phyloP scores from a whole-genome alignment of 768 basidiomycete genomes.

The Peribolospora kevripleyi region DNA sequence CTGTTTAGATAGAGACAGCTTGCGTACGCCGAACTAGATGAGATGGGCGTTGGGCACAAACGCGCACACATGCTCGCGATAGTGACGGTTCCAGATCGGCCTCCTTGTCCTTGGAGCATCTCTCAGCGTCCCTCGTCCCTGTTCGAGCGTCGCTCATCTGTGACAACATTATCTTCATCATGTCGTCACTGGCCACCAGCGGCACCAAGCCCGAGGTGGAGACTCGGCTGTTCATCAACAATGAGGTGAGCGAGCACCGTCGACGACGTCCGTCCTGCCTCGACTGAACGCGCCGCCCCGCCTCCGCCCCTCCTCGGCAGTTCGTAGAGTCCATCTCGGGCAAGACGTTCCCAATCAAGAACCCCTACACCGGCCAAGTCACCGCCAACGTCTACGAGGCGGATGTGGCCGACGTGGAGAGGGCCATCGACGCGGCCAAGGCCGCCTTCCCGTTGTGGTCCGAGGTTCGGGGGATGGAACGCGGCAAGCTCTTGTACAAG shows the following conservation, averaged over 20 bases:
- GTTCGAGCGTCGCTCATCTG: no score
- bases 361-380: slow-evolving; percentile 5
- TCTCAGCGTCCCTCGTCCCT: no score
- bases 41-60: no score
- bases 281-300: no score
- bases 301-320: background rate
- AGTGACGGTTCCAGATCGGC: no score
- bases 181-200: no score
- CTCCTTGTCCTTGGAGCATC: no score
- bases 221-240: slow-evolving; percentile 6
- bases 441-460: slow-evolving; percentile 5
- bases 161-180: no score
- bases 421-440: slow-evolving; percentile 5
- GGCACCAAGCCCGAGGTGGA: background rate
- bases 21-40: no score
- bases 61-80: no score
- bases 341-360: slow-evolving; percentile 2
- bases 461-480: background rate
- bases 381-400: slow-evolving; percentile 3
- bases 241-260: background rate
- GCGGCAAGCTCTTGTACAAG: slow-evolving; percentile 6
- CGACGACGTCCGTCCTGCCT: no score
- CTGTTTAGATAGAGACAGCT: no score
- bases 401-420: slow-evolving; percentile 3
- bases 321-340: background rate